Evolutionary conservation across 495 filamentous ascomycete species (phyloP).

Genomic region (Penicillium longicatenatum): DNA sequence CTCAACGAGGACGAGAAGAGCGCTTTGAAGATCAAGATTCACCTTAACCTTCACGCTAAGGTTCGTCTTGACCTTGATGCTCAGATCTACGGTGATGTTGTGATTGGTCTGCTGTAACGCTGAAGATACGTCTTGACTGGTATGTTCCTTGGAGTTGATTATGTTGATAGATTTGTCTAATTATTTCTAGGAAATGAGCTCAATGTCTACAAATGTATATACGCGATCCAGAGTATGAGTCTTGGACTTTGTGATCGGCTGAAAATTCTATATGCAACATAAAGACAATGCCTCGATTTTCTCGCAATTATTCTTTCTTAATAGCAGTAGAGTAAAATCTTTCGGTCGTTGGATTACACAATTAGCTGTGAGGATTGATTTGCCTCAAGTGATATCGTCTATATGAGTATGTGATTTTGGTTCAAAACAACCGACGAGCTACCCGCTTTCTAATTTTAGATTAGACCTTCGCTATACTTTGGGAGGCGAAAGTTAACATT

Average conservation of each 20-base stretch:
- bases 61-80: conserved; percentile 28
- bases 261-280: neutral
- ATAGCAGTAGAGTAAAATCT: too few relatives aligned
- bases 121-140: neutral
- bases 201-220: neutral
- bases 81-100: conserved; percentile 28
- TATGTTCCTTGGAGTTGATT: neutral
- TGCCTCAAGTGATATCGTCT: too few relatives aligned
- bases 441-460: neutral
- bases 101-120: conserved; percentile 25
- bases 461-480: neutral
- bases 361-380: too few relatives aligned
- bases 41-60: conserved; percentile 25
- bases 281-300: neutral
- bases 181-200: neutral
- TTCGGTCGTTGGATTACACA: too few relatives aligned
- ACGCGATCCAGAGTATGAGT: neutral
- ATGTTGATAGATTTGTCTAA: neutral
- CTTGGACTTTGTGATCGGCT: neutral
- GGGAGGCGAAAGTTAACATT: neutral
- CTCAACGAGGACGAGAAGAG: conserved; percentile 20
- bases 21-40: conserved; percentile 26
- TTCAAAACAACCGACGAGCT: neutral
- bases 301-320: too few relatives aligned
- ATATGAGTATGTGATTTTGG: neutral